A percentile compares a stretch with the other conserved stretches of the same genome.
phyloP scores from a whole-genome alignment of 1,284 basidiomycete species.

The Salmacisia buchloeana region DNA sequence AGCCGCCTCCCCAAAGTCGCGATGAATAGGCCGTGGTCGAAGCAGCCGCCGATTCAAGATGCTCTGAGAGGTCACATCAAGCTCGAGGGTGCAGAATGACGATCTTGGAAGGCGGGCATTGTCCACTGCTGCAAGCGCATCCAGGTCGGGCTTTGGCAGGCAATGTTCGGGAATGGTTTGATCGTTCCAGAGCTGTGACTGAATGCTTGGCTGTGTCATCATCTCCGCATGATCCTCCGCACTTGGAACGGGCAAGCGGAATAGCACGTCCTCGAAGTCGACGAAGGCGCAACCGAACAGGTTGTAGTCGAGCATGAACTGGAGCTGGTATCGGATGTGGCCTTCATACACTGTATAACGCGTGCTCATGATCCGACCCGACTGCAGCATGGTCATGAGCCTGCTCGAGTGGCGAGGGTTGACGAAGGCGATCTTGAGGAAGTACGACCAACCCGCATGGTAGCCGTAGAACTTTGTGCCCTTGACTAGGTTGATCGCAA shows the following conservation, averaged over 20 bases:
- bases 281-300: conserved; percentile 90
- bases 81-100: conserved; percentile 71
- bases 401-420: conserved; percentile 54
- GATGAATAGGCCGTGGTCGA: conserved; percentile 66
- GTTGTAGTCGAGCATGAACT: conserved; percentile 93
- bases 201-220: conserved; percentile 2
- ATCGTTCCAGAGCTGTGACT: background rate
- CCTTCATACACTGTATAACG: conserved; percentile 67
- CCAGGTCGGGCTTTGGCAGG: background rate
- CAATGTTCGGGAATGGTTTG: background rate
- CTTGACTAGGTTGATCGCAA: conserved; percentile 72
- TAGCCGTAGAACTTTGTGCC: conserved; percentile 96
- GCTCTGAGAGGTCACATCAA: conserved; percentile 73
- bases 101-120: conserved; percentile 61
- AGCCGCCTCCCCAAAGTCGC: conserved; percentile 53
- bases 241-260: conserved; percentile 56
- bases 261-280: conserved; percentile 58
- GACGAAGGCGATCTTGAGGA: conserved; percentile 76
- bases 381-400: conserved; percentile 38
- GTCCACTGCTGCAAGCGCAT: background rate
- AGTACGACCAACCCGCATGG: conserved; percentile 76
- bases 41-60: conserved; percentile 77
- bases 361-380: conserved; percentile 55
- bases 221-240: conserved; percentile 9
- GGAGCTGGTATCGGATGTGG: conserved; percentile 79